Evolutionary conservation across 1,139 yeast species (phyloP).

Genomic region (Candida sp.): DNA sequence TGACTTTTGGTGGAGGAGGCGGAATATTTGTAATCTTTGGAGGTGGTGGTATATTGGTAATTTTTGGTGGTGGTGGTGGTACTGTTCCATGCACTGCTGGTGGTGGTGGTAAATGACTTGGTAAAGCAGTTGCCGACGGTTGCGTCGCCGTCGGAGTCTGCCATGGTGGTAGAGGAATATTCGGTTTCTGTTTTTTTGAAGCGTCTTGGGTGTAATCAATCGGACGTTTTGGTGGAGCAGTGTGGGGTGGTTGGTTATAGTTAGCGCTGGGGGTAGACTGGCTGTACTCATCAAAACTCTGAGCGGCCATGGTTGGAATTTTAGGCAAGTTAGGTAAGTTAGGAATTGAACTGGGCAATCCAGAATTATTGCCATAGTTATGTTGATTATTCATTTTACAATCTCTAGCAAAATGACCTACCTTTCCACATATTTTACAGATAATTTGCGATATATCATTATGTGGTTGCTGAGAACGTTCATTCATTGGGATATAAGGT

Average conservation of each 20-base stretch:
- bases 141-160: slow-evolving; percentile 14
- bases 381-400: slow-evolving; percentile 43
- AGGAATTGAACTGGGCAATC: background rate
- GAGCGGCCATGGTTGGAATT: background rate
- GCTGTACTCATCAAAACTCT: background rate
- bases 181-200: slow-evolving; percentile 12
- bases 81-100: slow-evolving; percentile 5
- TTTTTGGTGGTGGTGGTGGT: slow-evolving; percentile 17
- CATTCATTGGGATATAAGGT: slow-evolving; percentile 63
- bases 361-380: background rate
- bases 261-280: background rate
- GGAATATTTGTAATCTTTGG: slow-evolving; percentile 3
- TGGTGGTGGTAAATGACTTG: slow-evolving; percentile 11
- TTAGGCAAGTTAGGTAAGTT: background rate
- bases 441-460: slow-evolving; percentile 56
- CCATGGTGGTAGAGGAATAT: slow-evolving; percentile 17
- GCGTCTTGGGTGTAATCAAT: slow-evolving; percentile 7
- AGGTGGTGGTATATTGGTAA: slow-evolving; percentile 19
- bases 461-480: slow-evolving; percentile 32
- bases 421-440: slow-evolving; percentile 75
- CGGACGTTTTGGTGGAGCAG: slow-evolving; percentile 3
- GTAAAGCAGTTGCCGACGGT: slow-evolving; percentile 1
- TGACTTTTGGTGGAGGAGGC: slow-evolving; percentile 12
- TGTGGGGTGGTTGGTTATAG: slow-evolving; percentile 4
- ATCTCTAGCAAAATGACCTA: slow-evolving; percentile 88